Evolutionary conservation across 805 yeast genomes (phyloP), one percentile per base, ranked within the genome.

Genomic region (Cyberlindnera americana): DNA sequence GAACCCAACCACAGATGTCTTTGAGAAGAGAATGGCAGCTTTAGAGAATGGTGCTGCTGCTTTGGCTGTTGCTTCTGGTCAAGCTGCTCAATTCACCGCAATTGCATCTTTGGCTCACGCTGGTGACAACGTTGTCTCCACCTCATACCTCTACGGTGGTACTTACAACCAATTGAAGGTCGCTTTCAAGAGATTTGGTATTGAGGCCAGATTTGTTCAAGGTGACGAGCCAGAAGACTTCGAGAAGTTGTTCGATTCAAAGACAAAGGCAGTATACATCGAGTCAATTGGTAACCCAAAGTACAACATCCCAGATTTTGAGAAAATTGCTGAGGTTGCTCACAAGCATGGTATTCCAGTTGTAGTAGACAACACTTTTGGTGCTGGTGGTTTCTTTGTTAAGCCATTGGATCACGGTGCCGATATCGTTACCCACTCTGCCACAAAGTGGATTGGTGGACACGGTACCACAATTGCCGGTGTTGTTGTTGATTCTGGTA

Each of bases 361-460:
- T 33, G 91, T 90, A 36, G 96, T 85, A 33, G 98, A 90, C 67
- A 90, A 90, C 77, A 90, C 98, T 15, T 90, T 90, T 56, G 98
- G 96, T 60, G 96, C 96, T 31, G 97, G 95, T 65, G 97, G 97
- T 35, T 89, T 67, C 70, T 76, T 85, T 54, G 77, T 86, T 44
- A 79, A 75, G 50, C 98, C 98, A 47, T 66, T 90, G 51, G 84
- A 84, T 47, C 83, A 77, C 56, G 97, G 97, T 50, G 97, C 88
- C 33, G 96, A 90, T 61, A 83, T 90, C 50, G 83, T 91, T 24
- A 84, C 84, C 16, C 96, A 90, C 64, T 89, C 96, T 46, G 96
- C 96, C 40, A 90, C 98, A 44, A 90, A 90, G 65, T 91, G 96
- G 96, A 90, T 90, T 51, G 95, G 95, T 48, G 98, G 97, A 44